Conservation (phyloP, 768 basidiomycete genomes). For the Dioszegia crocea region DNA sequence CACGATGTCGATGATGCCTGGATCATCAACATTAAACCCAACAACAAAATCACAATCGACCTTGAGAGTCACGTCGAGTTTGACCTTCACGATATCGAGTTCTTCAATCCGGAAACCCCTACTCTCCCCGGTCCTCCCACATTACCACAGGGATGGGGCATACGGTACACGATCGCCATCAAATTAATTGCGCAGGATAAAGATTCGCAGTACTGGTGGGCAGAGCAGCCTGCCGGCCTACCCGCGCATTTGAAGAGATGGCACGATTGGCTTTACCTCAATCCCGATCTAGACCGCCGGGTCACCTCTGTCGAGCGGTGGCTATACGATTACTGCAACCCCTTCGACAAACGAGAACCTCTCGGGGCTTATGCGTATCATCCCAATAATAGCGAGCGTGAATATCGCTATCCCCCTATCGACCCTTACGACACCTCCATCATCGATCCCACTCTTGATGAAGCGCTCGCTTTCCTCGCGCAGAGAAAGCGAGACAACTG, state of each 20-base stretch:
- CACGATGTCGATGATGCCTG: conserved; percentile 1
- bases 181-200: background rate
- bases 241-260: background rate
- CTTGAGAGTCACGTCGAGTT: background rate
- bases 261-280: background rate
- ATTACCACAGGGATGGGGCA: background rate
- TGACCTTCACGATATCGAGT: background rate
- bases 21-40: background rate
- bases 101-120: background rate
- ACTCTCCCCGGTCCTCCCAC: background rate
- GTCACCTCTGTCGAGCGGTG: background rate
- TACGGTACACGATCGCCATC: background rate
- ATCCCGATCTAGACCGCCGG: background rate
- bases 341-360: too few relatives aligned
- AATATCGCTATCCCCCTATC: background rate
- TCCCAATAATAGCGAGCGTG: too few relatives aligned
- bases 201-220: background rate
- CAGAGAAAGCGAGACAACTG: background rate
- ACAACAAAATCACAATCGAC: background rate
- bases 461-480: conserved; percentile 5
- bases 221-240: background rate
- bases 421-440: background rate
- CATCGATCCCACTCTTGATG: background rate
- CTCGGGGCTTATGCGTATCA: too few relatives aligned
- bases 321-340: background rate